Evolutionary conservation across 441 rosid genomes (phyloP).

Genomic region (Jatropha podagrica): DNA sequence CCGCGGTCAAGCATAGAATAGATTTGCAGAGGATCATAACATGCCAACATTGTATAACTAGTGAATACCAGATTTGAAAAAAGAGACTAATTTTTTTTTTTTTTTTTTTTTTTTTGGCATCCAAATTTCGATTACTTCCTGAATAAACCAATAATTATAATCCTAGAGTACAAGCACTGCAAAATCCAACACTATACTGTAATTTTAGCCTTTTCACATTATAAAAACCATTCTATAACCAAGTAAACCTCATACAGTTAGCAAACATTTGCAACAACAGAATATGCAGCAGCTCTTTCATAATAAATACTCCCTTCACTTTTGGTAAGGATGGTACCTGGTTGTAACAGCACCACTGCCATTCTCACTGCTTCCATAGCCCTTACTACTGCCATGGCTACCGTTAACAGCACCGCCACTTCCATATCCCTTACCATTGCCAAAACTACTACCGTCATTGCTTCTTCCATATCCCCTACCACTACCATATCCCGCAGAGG

Average conservation of each 20-base stretch:
- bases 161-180: slow-evolving; percentile 7
- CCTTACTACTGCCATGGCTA: slow-evolving; percentile 13
- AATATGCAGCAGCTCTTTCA: slow-evolving; percentile 6
- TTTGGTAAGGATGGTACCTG: slow-evolving; percentile 34
- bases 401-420: slow-evolving; percentile 25
- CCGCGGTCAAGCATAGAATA: too few species aligned
- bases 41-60: too few species aligned
- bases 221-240: neutral
- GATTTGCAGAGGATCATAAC: too few species aligned
- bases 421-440: slow-evolving; percentile 33
- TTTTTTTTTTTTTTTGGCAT: neutral
- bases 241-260: neutral
- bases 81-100: neutral
- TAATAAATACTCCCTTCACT: slow-evolving; percentile 16
- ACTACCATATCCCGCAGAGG: slow-evolving; percentile 36
- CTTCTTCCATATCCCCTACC: slow-evolving; percentile 35
- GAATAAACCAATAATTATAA: neutral
- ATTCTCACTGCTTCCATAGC: slow-evolving; percentile 19
- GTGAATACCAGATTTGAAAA: too few species aligned
- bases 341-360: slow-evolving; percentile 17
- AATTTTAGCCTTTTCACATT: neutral
- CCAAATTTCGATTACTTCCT: neutral
- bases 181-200: slow-evolving; percentile 6
- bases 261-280: neutral
- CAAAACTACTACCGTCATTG: slow-evolving; percentile 22